These are phyloP conservation scores for Brassica incana DNA, from an alignment of 345 rosid genomes.

Conservation along the genomic window DNA sequence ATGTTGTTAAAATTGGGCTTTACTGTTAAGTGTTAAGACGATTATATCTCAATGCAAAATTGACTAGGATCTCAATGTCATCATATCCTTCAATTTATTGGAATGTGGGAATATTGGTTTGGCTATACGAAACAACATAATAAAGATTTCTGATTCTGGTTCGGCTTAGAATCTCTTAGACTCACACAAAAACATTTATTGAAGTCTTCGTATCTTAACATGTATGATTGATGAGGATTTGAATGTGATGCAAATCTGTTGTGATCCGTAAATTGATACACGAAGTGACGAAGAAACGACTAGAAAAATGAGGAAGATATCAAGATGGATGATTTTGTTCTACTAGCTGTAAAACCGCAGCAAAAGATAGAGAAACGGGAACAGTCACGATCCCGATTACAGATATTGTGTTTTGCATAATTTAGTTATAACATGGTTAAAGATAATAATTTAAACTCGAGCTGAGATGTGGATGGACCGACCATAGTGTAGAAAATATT, in stretches of 20 bases:
- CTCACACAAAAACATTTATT: neutral
- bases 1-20: slow-evolving; percentile 3
- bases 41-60: slow-evolving; percentile 1
- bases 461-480: slow-evolving; percentile 21
- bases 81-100: neutral
- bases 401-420: slow-evolving; percentile 13
- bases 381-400: slow-evolving; percentile 24
- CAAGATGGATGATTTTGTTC: slow-evolving; percentile 31
- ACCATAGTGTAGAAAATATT: neutral
- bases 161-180: slow-evolving; percentile 5
- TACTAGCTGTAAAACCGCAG: slow-evolving; percentile 36
- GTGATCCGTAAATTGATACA: slow-evolving; percentile 23
- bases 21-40: neutral
- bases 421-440: slow-evolving; percentile 7
- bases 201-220: neutral
- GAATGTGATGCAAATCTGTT: slow-evolving; percentile 23
- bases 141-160: slow-evolving; percentile 6
- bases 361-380: slow-evolving; percentile 21
- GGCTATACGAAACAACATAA: slow-evolving; percentile 4
- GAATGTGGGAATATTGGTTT: neutral
- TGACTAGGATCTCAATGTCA: neutral
- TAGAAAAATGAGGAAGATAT: slow-evolving; percentile 27
- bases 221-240: neutral
- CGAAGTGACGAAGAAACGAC: slow-evolving; percentile 18
- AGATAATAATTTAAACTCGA: slow-evolving; percentile 19